Evolutionary conservation across 129 eudicot genomes (phyloP).

Genomic region (Escallonia rubra): DNA sequence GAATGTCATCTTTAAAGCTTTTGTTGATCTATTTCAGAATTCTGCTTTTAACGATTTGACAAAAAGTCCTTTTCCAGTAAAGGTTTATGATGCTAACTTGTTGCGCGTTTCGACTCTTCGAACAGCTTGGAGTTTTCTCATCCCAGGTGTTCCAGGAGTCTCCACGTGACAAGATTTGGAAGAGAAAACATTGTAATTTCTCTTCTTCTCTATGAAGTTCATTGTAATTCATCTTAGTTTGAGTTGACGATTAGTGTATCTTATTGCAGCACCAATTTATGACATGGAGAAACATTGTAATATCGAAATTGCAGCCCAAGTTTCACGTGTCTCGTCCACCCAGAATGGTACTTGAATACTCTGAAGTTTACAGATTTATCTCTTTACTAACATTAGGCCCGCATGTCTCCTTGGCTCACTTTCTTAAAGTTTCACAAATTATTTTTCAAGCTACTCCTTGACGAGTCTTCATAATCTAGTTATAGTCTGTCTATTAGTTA

Average conservation of each 20-base stretch:
- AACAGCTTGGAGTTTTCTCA: slow-evolving; percentile 89
- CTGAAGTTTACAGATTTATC: not conserved
- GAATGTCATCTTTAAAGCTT: too few species aligned
- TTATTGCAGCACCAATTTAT: slow-evolving; percentile 73
- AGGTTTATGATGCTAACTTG: slow-evolving; percentile 3
- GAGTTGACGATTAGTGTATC: slow-evolving; percentile 6
- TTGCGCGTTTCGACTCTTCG: slow-evolving; percentile 10
- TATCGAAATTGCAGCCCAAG: slow-evolving; percentile 87
- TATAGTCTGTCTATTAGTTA: too few species aligned
- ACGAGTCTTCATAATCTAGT: too few species aligned
- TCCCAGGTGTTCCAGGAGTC: slow-evolving; percentile 99
- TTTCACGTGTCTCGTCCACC: slow-evolving; percentile 59
- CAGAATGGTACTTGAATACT: slow-evolving; percentile 50
- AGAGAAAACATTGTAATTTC: slow-evolving; percentile 66
- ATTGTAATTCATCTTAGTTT: not conserved
- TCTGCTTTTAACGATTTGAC: too few species aligned
- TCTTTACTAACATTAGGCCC: not conserved
- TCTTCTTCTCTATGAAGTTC: slow-evolving; percentile 7
- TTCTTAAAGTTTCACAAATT: too few species aligned
- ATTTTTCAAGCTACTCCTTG: too few species aligned
- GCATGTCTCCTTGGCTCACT: too few species aligned
- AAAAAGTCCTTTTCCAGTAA: not conserved
- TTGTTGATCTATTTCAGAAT: too few species aligned
- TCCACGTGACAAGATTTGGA: slow-evolving; percentile 85
- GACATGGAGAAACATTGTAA: slow-evolving; percentile 98